Conservation (phyloP, 2,329 filamentous ascomycete species). For the Colletotrichum magnum region DNA sequence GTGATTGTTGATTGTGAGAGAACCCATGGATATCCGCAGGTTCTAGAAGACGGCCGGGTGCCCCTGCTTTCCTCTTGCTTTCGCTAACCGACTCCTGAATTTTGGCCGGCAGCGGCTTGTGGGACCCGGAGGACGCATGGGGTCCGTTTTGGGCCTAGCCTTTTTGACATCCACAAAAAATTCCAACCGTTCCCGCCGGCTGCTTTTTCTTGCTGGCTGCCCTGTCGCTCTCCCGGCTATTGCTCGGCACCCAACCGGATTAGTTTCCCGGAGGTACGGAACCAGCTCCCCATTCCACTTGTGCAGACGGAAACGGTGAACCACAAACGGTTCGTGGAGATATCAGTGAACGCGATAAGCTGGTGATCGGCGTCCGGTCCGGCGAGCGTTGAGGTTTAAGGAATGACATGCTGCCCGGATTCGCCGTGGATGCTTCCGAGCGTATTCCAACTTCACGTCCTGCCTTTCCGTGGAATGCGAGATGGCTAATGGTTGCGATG, state of each 20-base stretch:
- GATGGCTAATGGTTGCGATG: background rate
- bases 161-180: background rate
- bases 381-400: background rate
- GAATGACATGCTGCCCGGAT: background rate
- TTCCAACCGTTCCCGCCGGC: background rate
- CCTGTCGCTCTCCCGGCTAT: constrained; percentile 26
- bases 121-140: constrained; percentile 24
- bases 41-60: constrained; percentile 34
- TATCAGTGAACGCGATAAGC: background rate
- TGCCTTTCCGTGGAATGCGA: background rate
- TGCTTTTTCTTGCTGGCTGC: background rate
- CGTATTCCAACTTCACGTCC: background rate
- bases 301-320: constrained; percentile 28
- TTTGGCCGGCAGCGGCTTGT: constrained; percentile 32
- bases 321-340: constrained; percentile 7
- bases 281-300: constrained; percentile 1
- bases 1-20: too few relatives aligned
- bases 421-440: background rate
- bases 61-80: constrained; percentile 2
- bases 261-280: constrained; percentile 25
- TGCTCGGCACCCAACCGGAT: constrained; percentile 30
- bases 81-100: constrained; percentile 14
- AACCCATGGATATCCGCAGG: background rate
- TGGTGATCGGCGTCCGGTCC: constrained; percentile 15
- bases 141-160: constrained; percentile 16